Evolutionary conservation across 2,329 filamentous ascomycete species (phyloP).

Genomic region (Ceratocystis alfenasii): DNA sequence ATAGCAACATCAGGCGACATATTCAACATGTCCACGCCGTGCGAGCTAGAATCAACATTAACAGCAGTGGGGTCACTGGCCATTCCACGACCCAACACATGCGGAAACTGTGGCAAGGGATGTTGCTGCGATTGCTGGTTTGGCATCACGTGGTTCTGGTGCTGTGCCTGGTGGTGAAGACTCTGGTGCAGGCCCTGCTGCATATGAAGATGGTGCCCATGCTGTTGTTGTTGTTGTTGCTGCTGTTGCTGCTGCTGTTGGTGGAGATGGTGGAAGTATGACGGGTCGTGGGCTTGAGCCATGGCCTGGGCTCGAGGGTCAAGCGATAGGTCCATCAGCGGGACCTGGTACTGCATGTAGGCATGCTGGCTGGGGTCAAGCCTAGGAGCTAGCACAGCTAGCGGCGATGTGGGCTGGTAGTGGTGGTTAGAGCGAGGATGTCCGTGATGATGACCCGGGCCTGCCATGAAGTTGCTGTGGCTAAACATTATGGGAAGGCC

Average conservation of each 20-base stretch:
- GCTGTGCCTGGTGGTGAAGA: neutral
- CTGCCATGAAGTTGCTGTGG: neutral
- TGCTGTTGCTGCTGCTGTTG: neutral
- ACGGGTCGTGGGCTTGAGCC: neutral
- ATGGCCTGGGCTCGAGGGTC: constrained; percentile 7
- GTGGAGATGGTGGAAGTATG: neutral
- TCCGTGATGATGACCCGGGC: constrained; percentile 24
- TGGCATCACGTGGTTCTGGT: neutral
- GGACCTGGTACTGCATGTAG: constrained; percentile 3
- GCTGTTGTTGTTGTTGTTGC: constrained; percentile 3
- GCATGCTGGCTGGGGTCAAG: constrained; percentile 8
- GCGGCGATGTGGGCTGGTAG: constrained; percentile 14
- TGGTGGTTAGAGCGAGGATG: constrained; percentile 40
- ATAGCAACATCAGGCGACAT: neutral
- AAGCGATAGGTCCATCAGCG: neutral
- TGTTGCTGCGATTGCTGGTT: constrained; percentile 7
- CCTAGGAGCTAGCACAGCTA: constrained; percentile 8
- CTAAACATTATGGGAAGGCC: constrained; percentile 32
- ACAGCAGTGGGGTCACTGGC: neutral
- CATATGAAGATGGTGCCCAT: neutral
- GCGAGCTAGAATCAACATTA: neutral
- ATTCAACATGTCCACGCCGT: neutral
- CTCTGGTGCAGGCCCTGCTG: neutral
- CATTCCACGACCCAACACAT: neutral
- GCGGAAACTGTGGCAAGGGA: neutral